phyloP scores from a whole-genome alignment of 129 eudicot genomes.

The Saposhnikovia divaricata region DNA sequence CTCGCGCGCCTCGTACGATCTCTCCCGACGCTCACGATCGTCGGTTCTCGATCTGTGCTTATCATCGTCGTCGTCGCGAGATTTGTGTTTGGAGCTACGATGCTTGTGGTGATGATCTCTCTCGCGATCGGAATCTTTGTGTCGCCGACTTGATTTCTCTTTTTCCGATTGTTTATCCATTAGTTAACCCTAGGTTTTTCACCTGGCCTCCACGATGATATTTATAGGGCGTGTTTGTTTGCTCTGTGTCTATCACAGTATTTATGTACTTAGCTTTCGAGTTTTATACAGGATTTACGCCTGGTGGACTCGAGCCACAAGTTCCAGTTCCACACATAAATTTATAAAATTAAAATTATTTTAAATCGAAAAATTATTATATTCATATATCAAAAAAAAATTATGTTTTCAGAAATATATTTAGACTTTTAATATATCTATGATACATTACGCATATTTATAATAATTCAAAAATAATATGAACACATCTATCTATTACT shows the following conservation, averaged over 20 bases:
- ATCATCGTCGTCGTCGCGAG: constrained; percentile 29
- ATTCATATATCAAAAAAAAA: too few relatives aligned
- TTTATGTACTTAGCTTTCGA: too few relatives aligned
- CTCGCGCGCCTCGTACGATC: constrained; percentile 28
- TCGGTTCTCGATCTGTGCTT: constrained; percentile 32
- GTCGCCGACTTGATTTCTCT: constrained; percentile 51
- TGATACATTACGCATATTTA: too few relatives aligned
- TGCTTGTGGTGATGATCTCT: constrained; percentile 27
- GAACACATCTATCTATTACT: too few relatives aligned
- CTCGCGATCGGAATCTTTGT: constrained; percentile 25
- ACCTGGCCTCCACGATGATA: background rate
- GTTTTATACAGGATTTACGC: too few relatives aligned
- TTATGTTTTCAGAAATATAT: too few relatives aligned
- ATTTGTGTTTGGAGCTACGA: constrained; percentile 38
- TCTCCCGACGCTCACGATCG: constrained; percentile 26
- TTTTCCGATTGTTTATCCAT: constrained; percentile 30
- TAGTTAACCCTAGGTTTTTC: background rate
- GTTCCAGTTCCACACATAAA: too few relatives aligned
- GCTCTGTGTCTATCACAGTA: background rate
- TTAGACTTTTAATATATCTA: too few relatives aligned
- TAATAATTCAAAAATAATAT: too few relatives aligned
- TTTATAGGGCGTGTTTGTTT: background rate
- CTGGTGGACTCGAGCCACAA: too few relatives aligned
- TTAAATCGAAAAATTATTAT: too few relatives aligned
- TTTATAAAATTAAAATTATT: too few relatives aligned